Conservation (phyloP, 2,329 filamentous ascomycete genomes). For the Sphaceloma murrayae region DNA sequence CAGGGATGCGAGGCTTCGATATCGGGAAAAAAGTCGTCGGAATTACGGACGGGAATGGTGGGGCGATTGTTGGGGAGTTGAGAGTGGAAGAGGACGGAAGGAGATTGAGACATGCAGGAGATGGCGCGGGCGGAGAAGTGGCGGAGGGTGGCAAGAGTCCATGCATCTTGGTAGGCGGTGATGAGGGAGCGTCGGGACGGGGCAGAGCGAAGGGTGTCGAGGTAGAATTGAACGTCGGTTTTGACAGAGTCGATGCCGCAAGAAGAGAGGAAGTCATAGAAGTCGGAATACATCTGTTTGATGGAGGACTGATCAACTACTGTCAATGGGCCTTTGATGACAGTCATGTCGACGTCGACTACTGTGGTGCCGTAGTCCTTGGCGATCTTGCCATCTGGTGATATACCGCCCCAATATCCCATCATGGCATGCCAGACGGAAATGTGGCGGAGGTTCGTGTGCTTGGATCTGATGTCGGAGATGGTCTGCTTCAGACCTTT, state of each 20-base stretch:
- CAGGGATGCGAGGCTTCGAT: conserved; percentile 74
- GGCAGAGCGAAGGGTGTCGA: conserved; percentile 65
- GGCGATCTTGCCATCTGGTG: conserved; percentile 63
- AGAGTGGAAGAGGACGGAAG: conserved; percentile 75
- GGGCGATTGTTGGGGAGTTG: conserved; percentile 70
- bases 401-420: conserved; percentile 87
- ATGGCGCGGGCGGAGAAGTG: conserved; percentile 72
- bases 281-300: conserved; percentile 72
- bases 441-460: conserved; percentile 68
- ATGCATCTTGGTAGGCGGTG: conserved; percentile 71
- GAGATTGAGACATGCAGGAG: conserved; percentile 89
- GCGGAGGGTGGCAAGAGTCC: conserved; percentile 66
- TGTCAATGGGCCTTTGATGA: conserved; percentile 57
- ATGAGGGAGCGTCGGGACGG: conserved; percentile 62
- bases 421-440: conserved; percentile 88
- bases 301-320: conserved; percentile 68
- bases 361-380: conserved; percentile 64
- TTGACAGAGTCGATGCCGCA: conserved; percentile 81
- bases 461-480: conserved; percentile 52
- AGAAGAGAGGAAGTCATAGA: conserved; percentile 69
- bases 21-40: conserved; percentile 84
- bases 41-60: conserved; percentile 69
- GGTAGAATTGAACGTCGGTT: conserved; percentile 83
- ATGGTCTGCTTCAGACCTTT: conserved; percentile 65
- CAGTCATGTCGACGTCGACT: conserved; percentile 46